Base-by-base conservation (phyloP, 371 early-diverging fungal genomes). In the Batrachochytrium dendrobatidis region DNA sequence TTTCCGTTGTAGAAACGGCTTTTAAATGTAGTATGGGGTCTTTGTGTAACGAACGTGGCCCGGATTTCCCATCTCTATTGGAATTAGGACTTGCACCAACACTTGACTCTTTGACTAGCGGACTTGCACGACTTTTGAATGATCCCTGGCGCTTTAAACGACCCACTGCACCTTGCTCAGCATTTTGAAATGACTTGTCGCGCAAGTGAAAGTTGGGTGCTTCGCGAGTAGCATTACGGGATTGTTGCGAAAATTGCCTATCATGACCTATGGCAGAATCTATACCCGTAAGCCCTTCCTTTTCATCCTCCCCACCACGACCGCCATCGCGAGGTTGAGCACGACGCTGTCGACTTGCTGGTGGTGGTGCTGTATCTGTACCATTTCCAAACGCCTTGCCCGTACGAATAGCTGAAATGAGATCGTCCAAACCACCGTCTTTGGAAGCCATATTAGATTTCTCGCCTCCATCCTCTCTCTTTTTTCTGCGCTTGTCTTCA, bases 401-500 rank as follows among this genome's bases (percentile, higher is more conserved):
- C 3, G 72, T 73, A 5, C 72, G 65, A 44, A 76, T 76, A 8
- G 72, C 65, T 18, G 69, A 67, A 28, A 76, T 76, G 3, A 76
- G 60, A 53, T 76, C 76, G 49, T 76, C 76, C 33, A 76, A 59
- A 1, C 70, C 73, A 25, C 76, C 76, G 34, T 69, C 56, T n/a
- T 63, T 61, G 1, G 46, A 34, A 1, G 50, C 33, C 2, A 33
- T 10, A 1, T n/a, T 59, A 54, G 52, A 62, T 56, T 56, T 65
- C 57, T 33, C 56, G 43, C 33, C 31, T 26, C 26, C 34, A 33
- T 35, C 57, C 28, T 73, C 68, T 34, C 62, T 56, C 35, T 68
- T 67, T 67, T 69, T 72, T 22, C 66, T 62, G n/a, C 69, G 63
- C 2, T 65, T 63, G 18, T 67, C 72, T 59, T 71, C 73, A 59